Conservation (phyloP, 331 rosid species). For the Pyrus hybrid region DNA sequence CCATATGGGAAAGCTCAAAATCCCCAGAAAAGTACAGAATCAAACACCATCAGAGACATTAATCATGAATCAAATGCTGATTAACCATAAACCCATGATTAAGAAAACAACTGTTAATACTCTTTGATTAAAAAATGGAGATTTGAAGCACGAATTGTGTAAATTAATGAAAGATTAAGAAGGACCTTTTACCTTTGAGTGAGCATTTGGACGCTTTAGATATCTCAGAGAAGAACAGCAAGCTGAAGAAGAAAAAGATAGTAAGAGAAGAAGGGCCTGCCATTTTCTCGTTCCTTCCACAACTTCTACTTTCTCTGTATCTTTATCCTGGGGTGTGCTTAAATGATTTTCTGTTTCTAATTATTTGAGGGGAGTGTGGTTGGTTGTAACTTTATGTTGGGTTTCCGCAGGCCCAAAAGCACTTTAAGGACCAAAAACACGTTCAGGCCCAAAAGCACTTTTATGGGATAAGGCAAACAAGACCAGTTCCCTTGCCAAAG, state of each 20-base stretch:
- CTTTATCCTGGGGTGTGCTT: too few relatives aligned
- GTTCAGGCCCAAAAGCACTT: too few relatives aligned
- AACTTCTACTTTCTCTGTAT: background rate
- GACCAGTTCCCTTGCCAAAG: background rate
- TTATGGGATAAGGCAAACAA: too few relatives aligned
- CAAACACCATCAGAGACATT: background rate
- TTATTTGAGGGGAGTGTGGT: too few relatives aligned
- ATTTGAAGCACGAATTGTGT: background rate
- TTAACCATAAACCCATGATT: background rate
- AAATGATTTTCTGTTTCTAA: background rate
- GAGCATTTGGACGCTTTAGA: conserved; percentile 62
- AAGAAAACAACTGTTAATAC: background rate
- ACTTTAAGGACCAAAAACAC: too few relatives aligned
- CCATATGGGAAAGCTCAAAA: background rate
- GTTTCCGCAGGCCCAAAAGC: background rate
- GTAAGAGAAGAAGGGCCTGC: conserved; percentile 2
- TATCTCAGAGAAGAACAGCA: conserved; percentile 23
- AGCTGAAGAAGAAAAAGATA: conserved; percentile 17
- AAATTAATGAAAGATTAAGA: background rate
- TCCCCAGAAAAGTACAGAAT: background rate
- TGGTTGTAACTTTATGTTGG: background rate
- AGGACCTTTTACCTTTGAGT: conserved; percentile 25
- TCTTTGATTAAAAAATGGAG: background rate
- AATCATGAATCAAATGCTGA: background rate
- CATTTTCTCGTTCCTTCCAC: conserved; percentile 27